Percentiles rank a stretch among this genome's conserved stretches.
Conservation (phyloP, 2,329 filamentous ascomycete species). For the Colletotrichum falcatum region DNA sequence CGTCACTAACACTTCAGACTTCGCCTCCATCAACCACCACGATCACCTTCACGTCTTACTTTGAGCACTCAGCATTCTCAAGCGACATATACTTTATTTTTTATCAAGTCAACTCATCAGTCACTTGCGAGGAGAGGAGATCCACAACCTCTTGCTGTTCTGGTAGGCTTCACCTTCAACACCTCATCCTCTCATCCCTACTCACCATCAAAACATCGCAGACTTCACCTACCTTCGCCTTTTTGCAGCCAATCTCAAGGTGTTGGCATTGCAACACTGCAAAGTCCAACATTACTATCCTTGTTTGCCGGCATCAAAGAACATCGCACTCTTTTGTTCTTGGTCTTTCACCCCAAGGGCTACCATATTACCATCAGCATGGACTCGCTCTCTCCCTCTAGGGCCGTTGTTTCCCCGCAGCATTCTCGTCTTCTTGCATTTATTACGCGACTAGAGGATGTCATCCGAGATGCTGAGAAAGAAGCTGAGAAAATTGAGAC, state of each 20-base stretch:
- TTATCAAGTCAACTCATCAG: not conserved
- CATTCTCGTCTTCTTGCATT: constrained; percentile 14
- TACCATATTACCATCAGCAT: not conserved
- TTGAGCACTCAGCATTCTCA: not conserved
- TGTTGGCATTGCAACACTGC: not conserved
- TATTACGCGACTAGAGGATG: constrained; percentile 2
- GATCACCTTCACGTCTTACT: not conserved
- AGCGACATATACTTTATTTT: not conserved
- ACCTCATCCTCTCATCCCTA: not conserved
- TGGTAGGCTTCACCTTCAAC: not conserved
- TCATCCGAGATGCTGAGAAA: constrained; percentile 3
- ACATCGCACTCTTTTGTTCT: not conserved
- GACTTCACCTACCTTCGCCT: not conserved
- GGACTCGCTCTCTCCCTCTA: not conserved
- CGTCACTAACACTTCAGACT: not conserved
- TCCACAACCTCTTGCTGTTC: too few relatives aligned
- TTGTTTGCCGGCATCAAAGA: not conserved
- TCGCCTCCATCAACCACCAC: not conserved
- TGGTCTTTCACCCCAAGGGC: not conserved
- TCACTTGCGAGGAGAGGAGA: not conserved
- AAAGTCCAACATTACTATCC: not conserved
- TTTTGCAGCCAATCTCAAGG: not conserved
- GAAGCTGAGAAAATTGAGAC: constrained; percentile 25
- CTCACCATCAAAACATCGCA: not conserved
- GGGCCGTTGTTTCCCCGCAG: not conserved